A percentile compares a stretch with the other conserved stretches of the same genome.
Evolutionary conservation across 352 stramenopile genomes (phyloP).

Genomic region (Phytophthora palmivora): DNA sequence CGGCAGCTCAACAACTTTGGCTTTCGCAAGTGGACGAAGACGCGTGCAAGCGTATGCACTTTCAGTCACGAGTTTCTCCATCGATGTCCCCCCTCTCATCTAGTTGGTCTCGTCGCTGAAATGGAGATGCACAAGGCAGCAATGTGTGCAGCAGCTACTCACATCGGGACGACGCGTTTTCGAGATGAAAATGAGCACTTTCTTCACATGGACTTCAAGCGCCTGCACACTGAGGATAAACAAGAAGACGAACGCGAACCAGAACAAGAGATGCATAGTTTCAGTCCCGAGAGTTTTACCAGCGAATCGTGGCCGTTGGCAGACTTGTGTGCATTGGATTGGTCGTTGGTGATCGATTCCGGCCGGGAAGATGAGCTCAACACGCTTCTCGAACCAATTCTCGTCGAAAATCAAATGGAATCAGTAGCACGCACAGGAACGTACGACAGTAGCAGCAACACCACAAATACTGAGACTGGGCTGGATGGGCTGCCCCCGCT

Average conservation of each 20-base stretch:
- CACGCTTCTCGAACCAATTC: conserved; percentile 30
- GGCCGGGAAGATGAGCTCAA: conserved; percentile 38
- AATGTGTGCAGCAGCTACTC: conserved; percentile 23
- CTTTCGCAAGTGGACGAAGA: conserved; percentile 88
- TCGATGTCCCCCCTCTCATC: conserved; percentile 43
- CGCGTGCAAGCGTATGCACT: conserved; percentile 63
- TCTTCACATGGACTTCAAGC: conserved; percentile 14
- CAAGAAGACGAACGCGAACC: conserved; percentile 28
- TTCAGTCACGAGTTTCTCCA: conserved; percentile 76
- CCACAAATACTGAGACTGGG: neutral
- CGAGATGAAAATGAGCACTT: conserved; percentile 17
- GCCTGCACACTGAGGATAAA: conserved; percentile 11
- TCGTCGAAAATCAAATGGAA: conserved; percentile 5
- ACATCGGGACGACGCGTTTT: conserved; percentile 21
- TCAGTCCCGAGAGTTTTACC: conserved; percentile 22
- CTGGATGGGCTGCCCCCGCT: conserved; percentile 23
- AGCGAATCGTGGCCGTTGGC: conserved; percentile 16
- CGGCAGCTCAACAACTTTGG: conserved; percentile 93
- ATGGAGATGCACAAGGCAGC: conserved; percentile 31
- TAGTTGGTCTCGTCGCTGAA: conserved; percentile 20
- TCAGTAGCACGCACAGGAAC: neutral
- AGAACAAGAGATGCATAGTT: conserved; percentile 32
- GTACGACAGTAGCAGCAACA: neutral
- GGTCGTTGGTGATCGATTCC: conserved; percentile 33
- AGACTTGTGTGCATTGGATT: conserved; percentile 33